Evolutionary conservation across 768 basidiomycete genomes (phyloP), one percentile per base, ranked within the genome.

Genomic region (Lactifluus subvellereus): DNA sequence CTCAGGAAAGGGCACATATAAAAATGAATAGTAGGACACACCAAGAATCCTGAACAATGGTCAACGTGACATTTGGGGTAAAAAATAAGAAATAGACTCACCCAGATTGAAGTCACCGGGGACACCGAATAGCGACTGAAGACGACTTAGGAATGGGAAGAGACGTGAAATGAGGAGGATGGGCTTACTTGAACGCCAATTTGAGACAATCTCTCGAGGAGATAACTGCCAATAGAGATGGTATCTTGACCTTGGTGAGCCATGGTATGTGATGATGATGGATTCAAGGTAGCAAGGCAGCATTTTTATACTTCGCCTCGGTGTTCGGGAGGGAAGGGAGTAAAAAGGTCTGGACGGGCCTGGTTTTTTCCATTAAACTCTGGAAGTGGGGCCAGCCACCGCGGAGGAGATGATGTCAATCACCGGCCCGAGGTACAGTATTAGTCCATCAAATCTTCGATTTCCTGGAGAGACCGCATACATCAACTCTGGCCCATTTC

Each of bases 91-190:
- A 33, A 32, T 32, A 16, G 22, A 62, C 75, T 10, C 67, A 77
- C 78, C 87, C 50, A 92, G 81, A 71, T 91, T 91, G 67, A 91
- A 92, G 72, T 93, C 90, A n/a, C 91, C 91, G 0, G 91, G 91
- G 0, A 93, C 81, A 16, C 91, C 91, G 60, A 94, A 93, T 77
- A 93, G 81, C 51, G 82, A 80, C 89, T 93, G 50, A 71, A 62
- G 10, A 62, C 45, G 52, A 59, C 57, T 49, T 42, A 59, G 57
- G 43, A 2, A 37, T 6, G 27, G 49, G 3, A 50, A 4, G 10
- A 52, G 33, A 18, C 18, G 8, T 35, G 55, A 10, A 43, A 45
- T 10, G 18, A 13, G 6, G 18, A 13, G 6, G 40, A 13, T 2
- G 22, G 18, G 51, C 62, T 30, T 71, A 85, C 88, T 61, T 78